Evolutionary conservation across 2,329 filamentous ascomycete genomes (phyloP), one percentile per base, ranked within the genome.

Genomic region (Claviceps capensis): DNA sequence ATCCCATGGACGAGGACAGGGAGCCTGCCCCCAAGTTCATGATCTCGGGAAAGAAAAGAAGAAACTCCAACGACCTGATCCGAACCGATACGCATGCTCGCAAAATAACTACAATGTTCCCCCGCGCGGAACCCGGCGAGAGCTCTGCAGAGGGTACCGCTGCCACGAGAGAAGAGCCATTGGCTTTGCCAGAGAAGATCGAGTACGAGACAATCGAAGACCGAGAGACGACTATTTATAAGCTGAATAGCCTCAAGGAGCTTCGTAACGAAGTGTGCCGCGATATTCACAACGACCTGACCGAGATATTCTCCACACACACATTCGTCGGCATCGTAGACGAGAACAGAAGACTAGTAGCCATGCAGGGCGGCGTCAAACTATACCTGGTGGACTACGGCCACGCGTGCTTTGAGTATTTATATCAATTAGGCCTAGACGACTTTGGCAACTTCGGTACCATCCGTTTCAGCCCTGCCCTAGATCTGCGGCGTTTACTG

Each of bases 31-130:
- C 61, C 6, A 71, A 66, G 52, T 61, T 63, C 42, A 68, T 65
- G 4, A 56, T 69, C 8, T 64, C 67, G 19, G 61, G 63, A 57
- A 70, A 73, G 64, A 62, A 63, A 63, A 57, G 66, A 64, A 67
- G 66, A 61, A 67, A 69, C 55, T 69, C 70, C 19, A 94, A 94
- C 63, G 95, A 86, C 52, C 79, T 98, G 13, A 83, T 98, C 2
- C 82, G 93, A 19, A 97, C 91, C 11, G 93, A 98, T 64, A 82
- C 87, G 1, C 86, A 84, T 54, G 76, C 88, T 57, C 85, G 90
- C 53, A 98, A 98, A 66, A 98, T 98, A 56, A 98, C 93, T 0
- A 89, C 87, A 55, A 97, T 98, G 91, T 80, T 98, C 53, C 51
- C 60, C 36, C 76, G 81, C n/a, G 76, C 82, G 17, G 69, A 73